These are phyloP conservation scores for Trichosporon sp. DNA, from an alignment of 1,284 basidiomycete genomes.

Conservation along the genomic window DNA sequence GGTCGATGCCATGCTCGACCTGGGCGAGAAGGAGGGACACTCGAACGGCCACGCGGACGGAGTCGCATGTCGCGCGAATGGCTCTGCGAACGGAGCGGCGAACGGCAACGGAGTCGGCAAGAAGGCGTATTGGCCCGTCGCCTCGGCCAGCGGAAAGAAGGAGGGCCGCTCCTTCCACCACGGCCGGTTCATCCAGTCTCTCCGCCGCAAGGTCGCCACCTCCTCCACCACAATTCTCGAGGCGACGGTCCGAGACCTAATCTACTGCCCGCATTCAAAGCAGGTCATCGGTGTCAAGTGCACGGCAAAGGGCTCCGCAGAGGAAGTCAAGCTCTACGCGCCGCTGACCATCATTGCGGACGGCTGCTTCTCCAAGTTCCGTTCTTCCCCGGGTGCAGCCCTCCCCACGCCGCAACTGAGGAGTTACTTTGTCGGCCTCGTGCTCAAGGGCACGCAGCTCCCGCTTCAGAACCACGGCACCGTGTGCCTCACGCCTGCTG, in stretches of 20 bases:
- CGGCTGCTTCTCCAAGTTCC: conserved; percentile 90
- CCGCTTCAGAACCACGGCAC: conserved; percentile 86
- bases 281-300: conserved; percentile 68
- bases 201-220: conserved; percentile 69
- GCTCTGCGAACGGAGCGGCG: conserved; percentile 13
- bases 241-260: conserved; percentile 75
- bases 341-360: conserved; percentile 88
- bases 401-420: conserved; percentile 62
- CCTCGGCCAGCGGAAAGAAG: conserved; percentile 47
- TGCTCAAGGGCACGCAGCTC: conserved; percentile 73
- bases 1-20: conserved; percentile 17
- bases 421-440: conserved; percentile 79
- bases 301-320: conserved; percentile 53
- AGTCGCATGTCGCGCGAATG: conserved; percentile 17
- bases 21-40: background rate
- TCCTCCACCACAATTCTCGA: conserved; percentile 55
- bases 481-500: conserved; percentile 72
- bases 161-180: conserved; percentile 87
- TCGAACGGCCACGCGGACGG: conserved; percentile 27
- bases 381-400: conserved; percentile 51
- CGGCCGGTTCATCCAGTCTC: conserved; percentile 82
- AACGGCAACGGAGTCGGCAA: conserved; percentile 19
- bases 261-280: conserved; percentile 64
- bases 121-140: conserved; percentile 39
- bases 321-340: conserved; percentile 61